A percentile compares a stretch with the other conserved stretches of the same genome.
Conservation (phyloP, 75 land plant species). For the Picea glauca region DNA sequence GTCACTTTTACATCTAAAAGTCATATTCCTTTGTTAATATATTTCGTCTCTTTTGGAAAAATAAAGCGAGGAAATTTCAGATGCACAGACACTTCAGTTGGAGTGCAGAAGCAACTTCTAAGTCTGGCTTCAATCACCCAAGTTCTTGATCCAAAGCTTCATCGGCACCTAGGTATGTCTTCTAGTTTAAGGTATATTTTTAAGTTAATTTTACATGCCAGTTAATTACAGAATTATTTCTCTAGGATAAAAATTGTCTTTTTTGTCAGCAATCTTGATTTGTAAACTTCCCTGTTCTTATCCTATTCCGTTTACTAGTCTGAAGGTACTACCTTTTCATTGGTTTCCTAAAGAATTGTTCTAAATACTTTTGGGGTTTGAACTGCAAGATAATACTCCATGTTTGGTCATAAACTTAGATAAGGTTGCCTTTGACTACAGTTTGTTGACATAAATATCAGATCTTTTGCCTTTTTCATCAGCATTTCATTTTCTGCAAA, state of each 20-base stretch:
- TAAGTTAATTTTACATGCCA: neutral
- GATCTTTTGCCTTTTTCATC: neutral
- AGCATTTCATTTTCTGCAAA: neutral
- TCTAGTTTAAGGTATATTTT: neutral
- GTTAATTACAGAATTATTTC: neutral
- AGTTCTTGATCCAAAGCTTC: conserved; percentile 91
- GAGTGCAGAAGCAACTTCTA: conserved; percentile 78
- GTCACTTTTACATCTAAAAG: neutral
- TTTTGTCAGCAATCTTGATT: neutral
- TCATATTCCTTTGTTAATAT: conserved; percentile 13
- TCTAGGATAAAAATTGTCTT: neutral
- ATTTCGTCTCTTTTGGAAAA: conserved; percentile 20
- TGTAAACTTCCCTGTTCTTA: neutral
- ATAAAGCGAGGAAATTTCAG: conserved; percentile 90
- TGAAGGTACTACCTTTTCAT: neutral
- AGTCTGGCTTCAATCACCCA: conserved; percentile 75
- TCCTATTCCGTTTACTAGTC: neutral
- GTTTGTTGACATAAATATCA: neutral
- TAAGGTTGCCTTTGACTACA: neutral
- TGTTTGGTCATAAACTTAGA: neutral
- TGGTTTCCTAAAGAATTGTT: neutral
- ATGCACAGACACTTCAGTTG: conserved; percentile 86
- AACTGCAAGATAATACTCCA: neutral
- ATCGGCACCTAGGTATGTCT: conserved; percentile 71
- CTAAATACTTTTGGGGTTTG: neutral